phyloP scores from a whole-genome alignment of 2,329 filamentous ascomycete species.

The Claviceps sp. region DNA sequence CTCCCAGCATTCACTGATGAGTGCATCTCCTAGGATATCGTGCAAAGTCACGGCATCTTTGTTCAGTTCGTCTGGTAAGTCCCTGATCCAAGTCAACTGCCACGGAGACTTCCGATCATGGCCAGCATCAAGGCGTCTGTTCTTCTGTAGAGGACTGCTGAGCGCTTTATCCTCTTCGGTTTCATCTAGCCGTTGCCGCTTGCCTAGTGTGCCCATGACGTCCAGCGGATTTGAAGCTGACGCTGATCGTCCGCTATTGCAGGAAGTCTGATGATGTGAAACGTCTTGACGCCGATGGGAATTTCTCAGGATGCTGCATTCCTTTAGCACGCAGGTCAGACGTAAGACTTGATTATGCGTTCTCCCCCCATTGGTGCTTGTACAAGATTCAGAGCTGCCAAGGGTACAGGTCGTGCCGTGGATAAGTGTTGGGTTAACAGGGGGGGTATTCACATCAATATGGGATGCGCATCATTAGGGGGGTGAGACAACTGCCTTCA shows the following conservation, averaged over 20 bases:
- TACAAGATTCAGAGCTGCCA: too few species aligned
- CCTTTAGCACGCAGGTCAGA: too few species aligned
- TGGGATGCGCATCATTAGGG: too few species aligned
- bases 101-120: slow-evolving; percentile 46
- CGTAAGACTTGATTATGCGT: too few species aligned
- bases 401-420: too few species aligned
- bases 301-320: not conserved
- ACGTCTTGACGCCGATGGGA: not conserved
- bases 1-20: slow-evolving; percentile 59
- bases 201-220: slow-evolving; percentile 18
- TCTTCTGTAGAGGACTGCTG: slow-evolving; percentile 30
- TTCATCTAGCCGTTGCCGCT: slow-evolving; percentile 16
- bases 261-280: not conserved
- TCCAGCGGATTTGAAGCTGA: not conserved
- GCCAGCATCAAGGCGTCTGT: slow-evolving; percentile 8
- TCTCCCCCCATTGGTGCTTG: not conserved
- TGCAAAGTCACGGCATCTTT: slow-evolving; percentile 49
- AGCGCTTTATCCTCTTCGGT: not conserved
- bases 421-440: too few species aligned
- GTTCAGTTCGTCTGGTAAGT: slow-evolving; percentile 47
- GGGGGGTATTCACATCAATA: too few species aligned
- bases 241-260: not conserved
- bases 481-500: too few species aligned
- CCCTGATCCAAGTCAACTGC: slow-evolving; percentile 55
- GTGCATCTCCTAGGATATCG: slow-evolving; percentile 59